Evolutionary conservation across 371 early-diverging fungal species (phyloP), one percentile per base, ranked within the genome.

Genomic region (Sporodiniella umbellata): DNA sequence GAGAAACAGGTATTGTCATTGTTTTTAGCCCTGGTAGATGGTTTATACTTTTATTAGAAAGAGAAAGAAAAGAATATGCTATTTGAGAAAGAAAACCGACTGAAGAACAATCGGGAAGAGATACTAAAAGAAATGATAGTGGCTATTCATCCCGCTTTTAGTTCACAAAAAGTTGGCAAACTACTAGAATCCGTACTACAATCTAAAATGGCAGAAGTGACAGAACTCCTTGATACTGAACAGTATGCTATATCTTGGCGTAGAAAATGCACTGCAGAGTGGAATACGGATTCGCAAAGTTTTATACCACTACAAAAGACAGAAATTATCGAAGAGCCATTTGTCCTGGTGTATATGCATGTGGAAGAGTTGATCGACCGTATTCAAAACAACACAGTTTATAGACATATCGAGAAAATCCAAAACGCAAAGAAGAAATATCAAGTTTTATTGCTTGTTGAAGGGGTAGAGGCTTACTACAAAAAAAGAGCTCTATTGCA

Each of bases 41-140:
- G n/a, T n/a, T n/a, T n/a, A n/a, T n/a, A n/a, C n/a, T n/a, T n/a
- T n/a, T n/a, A n/a, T 66, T 52, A 17, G 54, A 54, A 33, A 62
- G 79, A 81, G 55, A 83, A 72, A 26, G 51, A 69, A 33, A 69
- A 72, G 7, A 45, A 48, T 8, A 43, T 47, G 19, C 21, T 64
- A 17, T 48, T 68, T 31, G 68, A 72, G 33, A 56, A 71, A 43
- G 78, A 66, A 10, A 80, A 80, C 42, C 54, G 66, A 19, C 22
- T 65, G 12, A 65, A 61, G 25, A 55, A 12, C 1, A 51, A 70
- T 31, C 72, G 83, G 23, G 48, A 55, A 0, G 72, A 81, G 14
- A 60, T 65, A 4, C 44, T 75, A 6, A 54, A 55, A 26, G 85
- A 85, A 45, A 80, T 85, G 75, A 79, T 81, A 28, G 42, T 85